These are phyloP conservation scores for Exophiala sideris DNA, from an alignment of 2,329 filamentous ascomycete genomes.

Conservation along the genomic window DNA sequence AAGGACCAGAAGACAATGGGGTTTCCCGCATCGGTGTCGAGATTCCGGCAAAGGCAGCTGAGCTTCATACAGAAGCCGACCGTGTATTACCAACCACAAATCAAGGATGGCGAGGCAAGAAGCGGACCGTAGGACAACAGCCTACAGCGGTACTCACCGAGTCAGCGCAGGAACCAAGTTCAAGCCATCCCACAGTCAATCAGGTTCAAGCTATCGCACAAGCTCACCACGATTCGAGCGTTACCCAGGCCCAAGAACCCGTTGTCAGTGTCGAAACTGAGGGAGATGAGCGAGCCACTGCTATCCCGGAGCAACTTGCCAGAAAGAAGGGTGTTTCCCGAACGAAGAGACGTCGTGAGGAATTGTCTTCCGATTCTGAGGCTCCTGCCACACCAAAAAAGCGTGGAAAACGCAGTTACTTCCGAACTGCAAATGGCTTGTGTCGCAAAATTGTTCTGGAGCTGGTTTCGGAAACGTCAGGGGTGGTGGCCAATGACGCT, in stretches of 20 bases:
- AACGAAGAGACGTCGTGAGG: not conserved
- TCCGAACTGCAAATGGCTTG: not conserved
- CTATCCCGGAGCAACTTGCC: not conserved
- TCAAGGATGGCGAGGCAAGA: too few species aligned
- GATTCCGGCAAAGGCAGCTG: too few species aligned
- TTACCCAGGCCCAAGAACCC: too few species aligned
- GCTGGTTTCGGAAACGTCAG: slow-evolving; percentile 52
- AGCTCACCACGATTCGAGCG: not conserved
- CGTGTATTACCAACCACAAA: too few species aligned
- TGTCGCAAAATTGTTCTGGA: slow-evolving; percentile 51
- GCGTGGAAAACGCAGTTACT: not conserved
- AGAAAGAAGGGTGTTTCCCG: not conserved
- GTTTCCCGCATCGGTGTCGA: too few species aligned
- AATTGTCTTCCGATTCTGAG: not conserved
- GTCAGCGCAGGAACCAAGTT: too few species aligned
- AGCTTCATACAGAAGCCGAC: too few species aligned
- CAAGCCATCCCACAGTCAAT: too few species aligned
- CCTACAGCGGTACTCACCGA: too few species aligned
- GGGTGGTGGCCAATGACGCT: slow-evolving; percentile 53
- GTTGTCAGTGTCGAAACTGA: too few species aligned
- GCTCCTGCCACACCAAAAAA: not conserved
- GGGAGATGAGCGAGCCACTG: not conserved
- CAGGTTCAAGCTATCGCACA: not conserved
- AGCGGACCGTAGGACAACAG: too few species aligned
- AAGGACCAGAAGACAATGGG: too few species aligned